Evolutionary conservation across 75 land plant genomes (phyloP), one percentile per base, ranked within the genome.

Genomic region (Pinus tabuliformis): DNA sequence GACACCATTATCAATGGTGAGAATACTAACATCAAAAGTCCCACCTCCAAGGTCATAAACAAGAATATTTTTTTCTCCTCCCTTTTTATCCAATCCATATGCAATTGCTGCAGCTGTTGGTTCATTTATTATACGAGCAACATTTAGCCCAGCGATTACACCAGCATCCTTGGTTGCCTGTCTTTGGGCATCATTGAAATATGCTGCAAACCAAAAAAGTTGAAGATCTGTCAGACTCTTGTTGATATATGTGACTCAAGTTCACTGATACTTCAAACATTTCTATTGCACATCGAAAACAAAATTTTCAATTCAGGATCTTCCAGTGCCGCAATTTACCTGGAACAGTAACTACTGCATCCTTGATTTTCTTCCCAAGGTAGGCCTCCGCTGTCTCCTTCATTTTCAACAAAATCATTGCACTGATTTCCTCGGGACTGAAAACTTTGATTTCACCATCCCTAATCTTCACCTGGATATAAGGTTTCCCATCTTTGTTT

Each of bases 1-100:
- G 42, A 91, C 93, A 20, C 84, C 87, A 79, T 79, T 82, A 58
- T 86, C 87, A 77, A 86, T 86, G 54, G 84, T 79, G 78, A 86
- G 81, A 70, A 91, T 87, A 77, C 89, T 87, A 54, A 91, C 96
- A 81, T 93, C 96, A 64, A 91, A 93, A 6, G 95, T 93, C 24
- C 95, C 93, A 78, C 94, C 93, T 61, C 94, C 94, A 62, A 92
- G 85, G 60, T 92, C 95, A 79, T 66, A 87, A 24, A 87, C 86
- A 22, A 88, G 84, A 33, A 88, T 88, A 80, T 88, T 88, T 77
- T 80, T 88, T 79, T 82, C 81, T 16, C 81, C 81, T 62, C 84
- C 84, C 30, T 79, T 79, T 76, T 83, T 83, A 60, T 83, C 84
- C 52, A 78, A 62, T 24, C 84, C 84, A 73, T 87, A 89, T 8